These are phyloP conservation scores for Penicilliopsis zonata DNA, from an alignment of 495 filamentous ascomycete genomes.

Conservation along the genomic window DNA sequence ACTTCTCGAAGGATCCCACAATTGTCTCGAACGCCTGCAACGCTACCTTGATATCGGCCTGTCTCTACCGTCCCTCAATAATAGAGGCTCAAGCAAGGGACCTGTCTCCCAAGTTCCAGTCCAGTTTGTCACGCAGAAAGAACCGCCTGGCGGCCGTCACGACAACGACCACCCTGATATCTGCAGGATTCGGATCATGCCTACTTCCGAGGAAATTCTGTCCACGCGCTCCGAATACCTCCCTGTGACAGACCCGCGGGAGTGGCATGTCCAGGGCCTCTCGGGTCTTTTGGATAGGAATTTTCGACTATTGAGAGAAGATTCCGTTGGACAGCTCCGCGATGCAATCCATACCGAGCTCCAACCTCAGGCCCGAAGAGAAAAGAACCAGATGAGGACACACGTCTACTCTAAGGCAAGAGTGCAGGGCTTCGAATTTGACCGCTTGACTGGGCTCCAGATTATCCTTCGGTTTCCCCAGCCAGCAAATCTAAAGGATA, in stretches of 20 bases:
- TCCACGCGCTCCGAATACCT: constrained; percentile 43
- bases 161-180: constrained; percentile 5
- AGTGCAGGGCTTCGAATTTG: constrained; percentile 25
- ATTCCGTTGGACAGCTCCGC: constrained; percentile 25
- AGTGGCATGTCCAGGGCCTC: constrained; percentile 46
- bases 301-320: constrained; percentile 37
- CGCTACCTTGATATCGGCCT: constrained; percentile 27
- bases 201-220: constrained; percentile 20
- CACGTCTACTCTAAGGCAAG: constrained; percentile 27
- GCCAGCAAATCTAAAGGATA: constrained; percentile 24
- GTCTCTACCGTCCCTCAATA: constrained; percentile 12
- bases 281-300: constrained; percentile 54
- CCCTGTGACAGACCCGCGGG: constrained; percentile 37
- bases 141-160: constrained; percentile 29
- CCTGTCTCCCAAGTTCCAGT: constrained; percentile 19
- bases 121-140: constrained; percentile 25
- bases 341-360: constrained; percentile 15
- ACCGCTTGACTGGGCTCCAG: constrained; percentile 38
- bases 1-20: constrained; percentile 4
- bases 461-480: constrained; percentile 45
- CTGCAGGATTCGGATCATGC: constrained; percentile 1
- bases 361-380: background rate
- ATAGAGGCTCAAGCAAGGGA: constrained; percentile 6
- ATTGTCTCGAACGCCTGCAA: constrained; percentile 10
- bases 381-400: constrained; percentile 9